A percentile compares a stretch with the other conserved stretches of the same genome.
Conservation (phyloP, 352 stramenopile genomes). For the Plasmopara viticola region DNA sequence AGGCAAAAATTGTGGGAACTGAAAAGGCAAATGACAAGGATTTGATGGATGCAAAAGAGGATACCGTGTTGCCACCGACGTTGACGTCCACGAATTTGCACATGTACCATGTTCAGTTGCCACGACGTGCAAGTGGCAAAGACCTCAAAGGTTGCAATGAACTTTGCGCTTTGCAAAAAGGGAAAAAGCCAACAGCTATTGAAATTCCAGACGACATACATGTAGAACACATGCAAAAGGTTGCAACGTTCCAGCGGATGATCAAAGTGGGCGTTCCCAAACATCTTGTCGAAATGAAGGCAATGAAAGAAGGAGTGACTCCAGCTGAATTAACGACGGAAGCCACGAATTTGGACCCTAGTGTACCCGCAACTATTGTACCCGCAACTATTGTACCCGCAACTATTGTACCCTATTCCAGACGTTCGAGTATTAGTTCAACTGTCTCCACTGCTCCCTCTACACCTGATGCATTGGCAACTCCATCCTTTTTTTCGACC, state of each 20-base stretch:
- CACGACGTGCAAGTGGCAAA: constrained; percentile 43
- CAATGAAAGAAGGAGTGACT: constrained; percentile 43
- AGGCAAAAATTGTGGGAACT: constrained; percentile 4
- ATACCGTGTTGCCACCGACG: constrained; percentile 10
- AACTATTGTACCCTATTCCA: constrained; percentile 18
- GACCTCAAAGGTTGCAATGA: constrained; percentile 54
- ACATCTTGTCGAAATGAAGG: constrained; percentile 61
- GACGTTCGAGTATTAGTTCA: constrained; percentile 36
- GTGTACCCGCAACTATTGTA: constrained; percentile 3
- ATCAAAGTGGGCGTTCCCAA: constrained; percentile 57
- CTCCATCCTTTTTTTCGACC: constrained; percentile 27
- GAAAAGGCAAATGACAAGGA: constrained; percentile 1
- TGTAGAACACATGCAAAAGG: constrained; percentile 34
- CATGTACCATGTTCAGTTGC: constrained; percentile 73
- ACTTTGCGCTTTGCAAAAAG: constrained; percentile 27
- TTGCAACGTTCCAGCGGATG: constrained; percentile 60
- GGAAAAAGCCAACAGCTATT: constrained; percentile 30
- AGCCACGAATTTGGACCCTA: constrained; percentile 17
- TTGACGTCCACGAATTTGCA: constrained; percentile 34
- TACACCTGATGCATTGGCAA: constrained; percentile 25
- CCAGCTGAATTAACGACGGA: constrained; percentile 33
- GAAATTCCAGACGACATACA: constrained; percentile 30
- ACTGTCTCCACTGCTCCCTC: constrained; percentile 23
- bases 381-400: constrained; percentile 4
- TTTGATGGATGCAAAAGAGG: constrained; percentile 5